Evolutionary conservation across 2,329 filamentous ascomycete genomes (phyloP).

Genomic region (Ceratocystis variospora): DNA sequence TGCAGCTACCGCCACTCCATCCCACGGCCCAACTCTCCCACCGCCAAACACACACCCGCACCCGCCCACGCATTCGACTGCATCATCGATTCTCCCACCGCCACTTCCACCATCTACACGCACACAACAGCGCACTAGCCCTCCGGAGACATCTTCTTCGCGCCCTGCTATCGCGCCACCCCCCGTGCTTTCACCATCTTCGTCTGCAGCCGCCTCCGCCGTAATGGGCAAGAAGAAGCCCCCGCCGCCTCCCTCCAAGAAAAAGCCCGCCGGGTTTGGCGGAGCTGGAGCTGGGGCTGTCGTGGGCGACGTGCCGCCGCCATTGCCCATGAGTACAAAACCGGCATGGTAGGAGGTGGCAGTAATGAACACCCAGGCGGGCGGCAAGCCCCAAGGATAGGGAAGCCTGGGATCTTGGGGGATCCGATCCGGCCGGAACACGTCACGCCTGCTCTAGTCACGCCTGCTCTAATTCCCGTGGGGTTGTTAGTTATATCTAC

Average conservation of each 20-base stretch:
- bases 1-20: neutral
- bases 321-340: slow-evolving; percentile 39
- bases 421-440: too few species aligned
- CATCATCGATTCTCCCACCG: slow-evolving; percentile 1
- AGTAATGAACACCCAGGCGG: neutral
- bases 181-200: neutral
- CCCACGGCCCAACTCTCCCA: neutral
- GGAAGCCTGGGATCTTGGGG: too few species aligned
- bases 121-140: neutral
- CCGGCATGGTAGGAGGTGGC: slow-evolving; percentile 25
- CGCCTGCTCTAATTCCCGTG: too few species aligned
- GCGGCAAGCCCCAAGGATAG: too few species aligned
- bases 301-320: slow-evolving; percentile 31
- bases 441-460: too few species aligned
- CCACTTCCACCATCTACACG: neutral
- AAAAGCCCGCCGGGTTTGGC: slow-evolving; percentile 31
- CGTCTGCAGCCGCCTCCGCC: neutral
- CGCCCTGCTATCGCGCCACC: neutral
- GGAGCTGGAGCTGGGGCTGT: slow-evolving; percentile 19
- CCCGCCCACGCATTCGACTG: neutral
- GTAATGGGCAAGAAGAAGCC: slow-evolving; percentile 39
- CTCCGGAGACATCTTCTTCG: neutral
- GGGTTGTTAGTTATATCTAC: too few species aligned
- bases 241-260: slow-evolving; percentile 39
- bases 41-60: neutral